Percentiles rank a stretch among this genome's conserved stretches.
phyloP scores from a whole-genome alignment of 768 basidiomycete species.

The Boletellus ananiceps region DNA sequence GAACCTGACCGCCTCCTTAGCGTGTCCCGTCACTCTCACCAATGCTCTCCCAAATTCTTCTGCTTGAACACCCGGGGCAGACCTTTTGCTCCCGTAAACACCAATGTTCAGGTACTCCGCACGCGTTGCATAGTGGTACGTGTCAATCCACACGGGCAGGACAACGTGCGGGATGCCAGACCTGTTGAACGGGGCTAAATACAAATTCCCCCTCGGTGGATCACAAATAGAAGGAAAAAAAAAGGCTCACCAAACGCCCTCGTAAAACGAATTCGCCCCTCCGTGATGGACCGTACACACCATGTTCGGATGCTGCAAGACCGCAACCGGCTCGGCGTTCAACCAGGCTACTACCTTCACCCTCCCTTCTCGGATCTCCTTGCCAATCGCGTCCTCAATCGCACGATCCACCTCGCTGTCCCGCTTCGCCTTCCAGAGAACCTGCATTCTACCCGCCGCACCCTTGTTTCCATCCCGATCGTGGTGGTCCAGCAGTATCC shows the following conservation, averaged over 20 bases:
- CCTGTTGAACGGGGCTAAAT: neutral
- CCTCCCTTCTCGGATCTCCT: slow-evolving; percentile 4
- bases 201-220: neutral
- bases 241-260: neutral
- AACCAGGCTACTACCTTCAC: slow-evolving; percentile 11
- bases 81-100: slow-evolving; percentile 2
- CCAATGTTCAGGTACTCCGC: slow-evolving; percentile 3
- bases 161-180: slow-evolving; percentile 10
- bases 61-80: neutral
- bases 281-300: slow-evolving; percentile 3
- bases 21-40: slow-evolving; percentile 1
- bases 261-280: slow-evolving; percentile 1
- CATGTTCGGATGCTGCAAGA: slow-evolving; percentile 6
- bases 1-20: slow-evolving; percentile 1
- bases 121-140: slow-evolving; percentile 3
- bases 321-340: slow-evolving; percentile 7
- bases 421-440: slow-evolving; percentile 10
- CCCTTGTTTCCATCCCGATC: neutral
- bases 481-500: slow-evolving; percentile 2
- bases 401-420: neutral
- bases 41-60: slow-evolving; percentile 4
- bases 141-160: slow-evolving; percentile 13
- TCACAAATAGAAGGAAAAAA: neutral
- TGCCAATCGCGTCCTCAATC: neutral
- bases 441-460: neutral